Evolutionary conservation across 2,329 filamentous ascomycete species (phyloP).

Genomic region (Alternaria brassicicola): DNA sequence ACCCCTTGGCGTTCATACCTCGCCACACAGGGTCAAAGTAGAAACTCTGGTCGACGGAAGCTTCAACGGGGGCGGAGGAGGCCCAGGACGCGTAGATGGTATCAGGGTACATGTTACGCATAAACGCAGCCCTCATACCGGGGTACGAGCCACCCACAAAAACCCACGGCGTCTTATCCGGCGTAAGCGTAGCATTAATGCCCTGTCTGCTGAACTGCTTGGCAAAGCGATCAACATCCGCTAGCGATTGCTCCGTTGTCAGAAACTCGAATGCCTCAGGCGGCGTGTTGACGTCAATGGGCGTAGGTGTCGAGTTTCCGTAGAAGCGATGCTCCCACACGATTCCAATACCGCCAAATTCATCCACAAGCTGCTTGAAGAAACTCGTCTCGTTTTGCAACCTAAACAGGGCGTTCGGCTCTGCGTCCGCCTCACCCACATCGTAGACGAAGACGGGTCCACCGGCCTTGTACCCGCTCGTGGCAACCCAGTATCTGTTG

Average conservation of each 20-base stretch:
- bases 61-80: constrained; percentile 53
- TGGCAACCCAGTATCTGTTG: constrained; percentile 48
- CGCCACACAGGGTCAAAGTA: constrained; percentile 59
- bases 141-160: constrained; percentile 49
- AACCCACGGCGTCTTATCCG: constrained; percentile 47
- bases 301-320: constrained; percentile 48
- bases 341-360: constrained; percentile 48
- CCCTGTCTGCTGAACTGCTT: constrained; percentile 46
- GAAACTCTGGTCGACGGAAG: constrained; percentile 56
- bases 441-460: constrained; percentile 50
- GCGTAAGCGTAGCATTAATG: constrained; percentile 45
- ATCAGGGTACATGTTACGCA: constrained; percentile 48
- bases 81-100: constrained; percentile 48
- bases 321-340: constrained; percentile 53
- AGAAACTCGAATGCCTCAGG: constrained; percentile 45
- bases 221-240: constrained; percentile 51
- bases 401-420: constrained; percentile 28
- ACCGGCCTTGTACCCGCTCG: constrained; percentile 43
- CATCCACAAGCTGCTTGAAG: constrained; percentile 46
- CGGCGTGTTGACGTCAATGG: constrained; percentile 41
- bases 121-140: constrained; percentile 48
- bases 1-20: constrained; percentile 52
- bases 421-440: constrained; percentile 44
- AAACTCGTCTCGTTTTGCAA: constrained; percentile 41
- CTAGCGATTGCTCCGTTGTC: constrained; percentile 51